These are phyloP conservation scores for Penicillium freii DNA, from an alignment of 2,329 filamentous ascomycete genomes.

Conservation along the genomic window DNA sequence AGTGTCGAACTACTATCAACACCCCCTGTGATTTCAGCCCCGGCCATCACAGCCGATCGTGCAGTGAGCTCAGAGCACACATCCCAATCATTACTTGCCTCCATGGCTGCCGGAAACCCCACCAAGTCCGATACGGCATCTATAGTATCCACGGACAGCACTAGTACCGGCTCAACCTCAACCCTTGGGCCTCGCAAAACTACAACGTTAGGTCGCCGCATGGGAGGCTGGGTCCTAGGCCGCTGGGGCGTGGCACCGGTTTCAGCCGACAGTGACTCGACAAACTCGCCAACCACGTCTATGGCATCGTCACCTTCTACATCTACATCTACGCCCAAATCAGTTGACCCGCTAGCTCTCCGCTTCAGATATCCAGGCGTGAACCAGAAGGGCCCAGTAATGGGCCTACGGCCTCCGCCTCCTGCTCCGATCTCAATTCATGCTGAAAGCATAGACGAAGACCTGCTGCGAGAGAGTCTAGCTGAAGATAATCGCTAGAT, in stretches of 20 bases:
- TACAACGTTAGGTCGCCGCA: conserved; percentile 50
- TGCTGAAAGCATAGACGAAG: conserved; percentile 57
- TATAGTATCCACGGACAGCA: conserved; percentile 22
- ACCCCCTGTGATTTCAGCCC: conserved; percentile 39
- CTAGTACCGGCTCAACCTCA: conserved; percentile 21
- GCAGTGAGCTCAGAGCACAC: conserved; percentile 26
- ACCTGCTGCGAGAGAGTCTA: conserved; percentile 61
- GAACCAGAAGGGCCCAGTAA: conserved; percentile 73
- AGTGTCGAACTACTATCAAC: conserved; percentile 42
- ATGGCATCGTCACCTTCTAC: conserved; percentile 15
- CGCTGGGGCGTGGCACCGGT: conserved; percentile 59
- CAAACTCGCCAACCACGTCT: background rate
- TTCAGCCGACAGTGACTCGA: conserved; percentile 12
- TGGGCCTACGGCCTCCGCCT: conserved; percentile 64
- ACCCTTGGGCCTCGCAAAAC: conserved; percentile 25
- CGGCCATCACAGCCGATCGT: conserved; percentile 36
- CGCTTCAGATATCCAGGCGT: conserved; percentile 64
- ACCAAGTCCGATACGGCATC: conserved; percentile 25
- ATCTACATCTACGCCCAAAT: conserved; percentile 54
- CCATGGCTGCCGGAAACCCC: conserved; percentile 31
- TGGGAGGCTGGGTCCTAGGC: conserved; percentile 66
- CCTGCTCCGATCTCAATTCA: conserved; percentile 57
- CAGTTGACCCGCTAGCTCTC: conserved; percentile 64
- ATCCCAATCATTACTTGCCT: conserved; percentile 38
- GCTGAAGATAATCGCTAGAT: conserved; percentile 39